Evolutionary conservation across 2,329 filamentous ascomycete genomes (phyloP).

Genomic region (Fonsecaea erecta): DNA sequence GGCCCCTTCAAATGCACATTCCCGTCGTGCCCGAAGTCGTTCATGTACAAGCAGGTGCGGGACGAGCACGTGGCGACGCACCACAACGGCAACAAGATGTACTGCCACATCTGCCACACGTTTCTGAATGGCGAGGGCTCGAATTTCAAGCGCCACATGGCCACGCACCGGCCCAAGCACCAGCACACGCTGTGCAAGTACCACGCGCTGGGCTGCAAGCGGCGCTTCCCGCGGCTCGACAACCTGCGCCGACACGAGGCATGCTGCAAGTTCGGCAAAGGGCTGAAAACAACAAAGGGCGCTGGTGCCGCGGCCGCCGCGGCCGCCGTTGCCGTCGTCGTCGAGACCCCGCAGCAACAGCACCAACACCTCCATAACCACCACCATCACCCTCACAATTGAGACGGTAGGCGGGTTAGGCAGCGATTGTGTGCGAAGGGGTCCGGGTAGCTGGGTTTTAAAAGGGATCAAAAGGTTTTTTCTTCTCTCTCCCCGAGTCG

Average conservation of each 20-base stretch:
- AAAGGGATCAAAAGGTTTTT: no score
- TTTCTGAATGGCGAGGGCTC: slow-evolving; percentile 38
- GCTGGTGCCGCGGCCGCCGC: no score
- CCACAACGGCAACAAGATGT: slow-evolving; percentile 36
- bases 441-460: no score
- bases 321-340: no score
- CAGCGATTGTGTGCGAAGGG: no score
- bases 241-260: slow-evolving; percentile 37
- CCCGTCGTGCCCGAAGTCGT: slow-evolving; percentile 36
- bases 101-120: slow-evolving; percentile 37
- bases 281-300: slow-evolving; percentile 20
- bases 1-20: slow-evolving; percentile 38
- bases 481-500: no score
- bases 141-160: slow-evolving; percentile 38
- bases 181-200: slow-evolving; percentile 38
- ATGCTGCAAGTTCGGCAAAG: slow-evolving; percentile 39
- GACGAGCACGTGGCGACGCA: slow-evolving; percentile 36
- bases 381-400: background rate
- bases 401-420: no score
- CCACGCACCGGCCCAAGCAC: slow-evolving; percentile 37
- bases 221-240: slow-evolving; percentile 36
- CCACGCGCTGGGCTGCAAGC: slow-evolving; percentile 36
- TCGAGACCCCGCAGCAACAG: slow-evolving; percentile 20
- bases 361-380: slow-evolving; percentile 30
- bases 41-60: slow-evolving; percentile 39